Base-by-base conservation (phyloP, 768 basidiomycete species). In the Hericium erinaceus region DNA sequence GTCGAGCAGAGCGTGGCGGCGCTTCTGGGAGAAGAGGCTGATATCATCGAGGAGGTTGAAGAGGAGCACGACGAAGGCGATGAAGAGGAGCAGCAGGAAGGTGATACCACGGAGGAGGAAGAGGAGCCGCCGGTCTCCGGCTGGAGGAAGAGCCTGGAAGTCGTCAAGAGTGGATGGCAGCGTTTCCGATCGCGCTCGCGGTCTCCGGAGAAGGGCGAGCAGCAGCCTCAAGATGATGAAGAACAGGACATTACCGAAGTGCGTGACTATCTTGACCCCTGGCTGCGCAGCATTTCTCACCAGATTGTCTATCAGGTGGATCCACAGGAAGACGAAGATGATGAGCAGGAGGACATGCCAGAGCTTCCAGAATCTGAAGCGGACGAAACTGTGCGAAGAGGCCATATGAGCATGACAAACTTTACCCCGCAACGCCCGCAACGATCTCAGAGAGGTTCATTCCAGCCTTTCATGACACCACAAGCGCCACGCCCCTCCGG, bases 391-490 rank as follows among this genome's bases (percentile, higher is more conserved):
- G 65, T 49, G 56, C 60, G 10, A 39, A 52, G 7, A 59, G 58
- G 15, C 38, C 58, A 15, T 15, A 61, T 12, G 58, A 58, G 24
- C 48, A 57, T 18, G 57, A 51, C 50, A 56, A 54, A 66, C 13
- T 63, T 59, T 40, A 50, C 63, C n/a, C 59, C 65, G 40, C 60
- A 61, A 44, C 48, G 59, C 51, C 74, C 38, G 67, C 72, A n/a
- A 62, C 68, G 33, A 64, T 72, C 46, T 64, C 69, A 18, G 40
- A 61, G 37, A 57, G 75, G 15, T 72, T 73, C 18, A 68, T 70
- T 5, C 54, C 56, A 11, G 44, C 54, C 33, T 11, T 85, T 85
- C 69, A 80, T 82, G 80, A 85, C 82, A 1, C 84, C 84, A 0
- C 83, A 84, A 67, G 57, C 57, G 55, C 73, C 58, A 69, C 53